A percentile compares a stretch with the other conserved stretches of the same genome.
phyloP scores from a whole-genome alignment of 2,329 filamentous ascomycete genomes.

The Neurospora crassa region DNA sequence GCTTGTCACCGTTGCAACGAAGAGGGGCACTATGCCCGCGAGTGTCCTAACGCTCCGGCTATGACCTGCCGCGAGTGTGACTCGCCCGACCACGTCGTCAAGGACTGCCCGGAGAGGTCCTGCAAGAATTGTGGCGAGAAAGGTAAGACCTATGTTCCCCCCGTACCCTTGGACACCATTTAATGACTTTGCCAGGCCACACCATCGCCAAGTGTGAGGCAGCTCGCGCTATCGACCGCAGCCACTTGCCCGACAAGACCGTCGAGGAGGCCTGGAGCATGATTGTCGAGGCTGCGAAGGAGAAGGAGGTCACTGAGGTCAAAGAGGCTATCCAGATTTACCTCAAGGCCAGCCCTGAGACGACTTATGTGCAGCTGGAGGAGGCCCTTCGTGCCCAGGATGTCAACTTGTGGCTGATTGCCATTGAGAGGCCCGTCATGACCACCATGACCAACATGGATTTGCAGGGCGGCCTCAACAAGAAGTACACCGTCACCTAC shows the following conservation, averaged over 20 bases:
- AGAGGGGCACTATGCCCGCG: conserved; percentile 44
- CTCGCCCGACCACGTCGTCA: conserved; percentile 39
- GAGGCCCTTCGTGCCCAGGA: conserved; percentile 43
- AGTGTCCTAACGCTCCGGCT: conserved; percentile 44
- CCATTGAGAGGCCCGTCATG: conserved; percentile 46
- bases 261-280: conserved; percentile 50
- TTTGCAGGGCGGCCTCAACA: conserved; percentile 56
- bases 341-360: conserved; percentile 47
- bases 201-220: conserved; percentile 44
- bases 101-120: conserved; percentile 39
- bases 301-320: conserved; percentile 52
- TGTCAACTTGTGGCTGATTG: conserved; percentile 52
- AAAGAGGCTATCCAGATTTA: conserved; percentile 53
- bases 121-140: conserved; percentile 55
- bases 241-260: conserved; percentile 35
- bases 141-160: conserved; percentile 39
- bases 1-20: conserved; percentile 37
- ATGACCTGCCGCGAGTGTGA: conserved; percentile 32
- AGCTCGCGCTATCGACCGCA: conserved; percentile 48
- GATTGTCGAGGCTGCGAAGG: conserved; percentile 40
- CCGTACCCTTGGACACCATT: conserved; percentile 4
- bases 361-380: conserved; percentile 54
- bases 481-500: conserved; percentile 55
- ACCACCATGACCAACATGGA: conserved; percentile 61
- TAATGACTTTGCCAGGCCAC: conserved; percentile 37